Conservation (phyloP, 139 green algal species). For the Pleodorina starrii region DNA sequence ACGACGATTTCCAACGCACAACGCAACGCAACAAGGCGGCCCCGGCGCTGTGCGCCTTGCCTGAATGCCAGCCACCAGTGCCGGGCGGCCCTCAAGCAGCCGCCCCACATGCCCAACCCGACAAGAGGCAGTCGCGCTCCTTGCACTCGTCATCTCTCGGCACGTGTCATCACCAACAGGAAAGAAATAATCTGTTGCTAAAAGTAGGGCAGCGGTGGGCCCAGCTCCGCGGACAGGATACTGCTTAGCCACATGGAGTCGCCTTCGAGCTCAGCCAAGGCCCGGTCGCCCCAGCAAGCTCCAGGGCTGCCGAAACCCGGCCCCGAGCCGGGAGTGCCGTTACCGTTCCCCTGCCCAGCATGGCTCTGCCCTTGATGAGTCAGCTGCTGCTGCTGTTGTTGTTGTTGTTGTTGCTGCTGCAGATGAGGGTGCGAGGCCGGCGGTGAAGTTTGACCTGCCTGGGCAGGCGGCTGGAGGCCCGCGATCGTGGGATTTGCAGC, state of each 20-base stretch:
- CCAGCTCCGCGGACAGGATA: neutral
- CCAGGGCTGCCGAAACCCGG: neutral
- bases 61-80: no score
- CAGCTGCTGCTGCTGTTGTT: neutral
- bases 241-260: conserved; percentile 9
- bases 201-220: neutral
- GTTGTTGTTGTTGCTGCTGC: neutral
- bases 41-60: no score
- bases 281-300: conserved; percentile 7
- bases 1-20: no score
- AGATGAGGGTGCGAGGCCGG: neutral
- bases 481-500: no score
- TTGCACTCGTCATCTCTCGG: no score
- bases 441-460: neutral
- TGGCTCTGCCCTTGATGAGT: neutral
- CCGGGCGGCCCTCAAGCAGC: no score
- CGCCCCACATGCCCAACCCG: no score
- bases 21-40: no score
- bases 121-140: no score
- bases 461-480: neutral
- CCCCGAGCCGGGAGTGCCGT: neutral
- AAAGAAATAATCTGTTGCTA: no score
- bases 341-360: neutral
- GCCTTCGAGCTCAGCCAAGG: neutral
- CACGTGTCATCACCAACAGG: no score